These are phyloP conservation scores for Ogataea saltuana DNA, from an alignment of 805 yeast genomes.

Conservation along the genomic window DNA sequence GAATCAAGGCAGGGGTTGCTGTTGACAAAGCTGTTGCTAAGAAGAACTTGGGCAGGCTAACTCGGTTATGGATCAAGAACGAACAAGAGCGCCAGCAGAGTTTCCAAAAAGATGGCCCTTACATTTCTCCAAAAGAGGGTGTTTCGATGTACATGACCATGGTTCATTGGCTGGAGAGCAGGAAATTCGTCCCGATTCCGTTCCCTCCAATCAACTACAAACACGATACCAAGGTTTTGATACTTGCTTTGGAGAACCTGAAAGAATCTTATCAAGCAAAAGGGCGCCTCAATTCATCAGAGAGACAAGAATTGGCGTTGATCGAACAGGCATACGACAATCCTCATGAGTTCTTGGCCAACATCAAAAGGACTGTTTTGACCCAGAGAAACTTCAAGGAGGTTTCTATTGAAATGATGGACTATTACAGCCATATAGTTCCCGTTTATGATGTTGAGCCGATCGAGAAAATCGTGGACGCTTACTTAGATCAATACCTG, in stretches of 20 bases:
- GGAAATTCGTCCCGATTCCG: conserved; percentile 84
- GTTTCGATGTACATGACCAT: conserved; percentile 80
- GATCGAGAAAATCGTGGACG: conserved; percentile 92
- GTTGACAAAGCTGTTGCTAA: conserved; percentile 94
- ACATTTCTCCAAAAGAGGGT: conserved; percentile 82
- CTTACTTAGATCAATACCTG: conserved; percentile 89
- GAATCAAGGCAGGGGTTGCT: conserved; percentile 84
- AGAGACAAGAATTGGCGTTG: conserved; percentile 88
- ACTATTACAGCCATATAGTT: conserved; percentile 75
- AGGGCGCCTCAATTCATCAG: conserved; percentile 78
- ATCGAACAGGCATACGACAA: conserved; percentile 96
- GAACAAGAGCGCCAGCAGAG: conserved; percentile 87
- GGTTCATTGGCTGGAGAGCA: conserved; percentile 87
- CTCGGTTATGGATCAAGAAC: conserved; percentile 87
- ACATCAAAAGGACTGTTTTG: conserved; percentile 77
- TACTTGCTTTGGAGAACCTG: conserved; percentile 84
- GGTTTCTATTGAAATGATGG: conserved; percentile 85
- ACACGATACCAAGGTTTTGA: conserved; percentile 88
- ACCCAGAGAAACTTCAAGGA: conserved; percentile 94
- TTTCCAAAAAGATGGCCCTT: conserved; percentile 85
- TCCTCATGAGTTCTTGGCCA: conserved; percentile 88
- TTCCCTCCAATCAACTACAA: conserved; percentile 92
- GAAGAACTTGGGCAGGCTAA: conserved; percentile 88
- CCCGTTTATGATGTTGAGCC: conserved; percentile 93
- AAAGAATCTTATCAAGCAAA: conserved; percentile 77